Conservation (phyloP, 148 eudicot genomes). For the Bassia scoparia region DNA sequence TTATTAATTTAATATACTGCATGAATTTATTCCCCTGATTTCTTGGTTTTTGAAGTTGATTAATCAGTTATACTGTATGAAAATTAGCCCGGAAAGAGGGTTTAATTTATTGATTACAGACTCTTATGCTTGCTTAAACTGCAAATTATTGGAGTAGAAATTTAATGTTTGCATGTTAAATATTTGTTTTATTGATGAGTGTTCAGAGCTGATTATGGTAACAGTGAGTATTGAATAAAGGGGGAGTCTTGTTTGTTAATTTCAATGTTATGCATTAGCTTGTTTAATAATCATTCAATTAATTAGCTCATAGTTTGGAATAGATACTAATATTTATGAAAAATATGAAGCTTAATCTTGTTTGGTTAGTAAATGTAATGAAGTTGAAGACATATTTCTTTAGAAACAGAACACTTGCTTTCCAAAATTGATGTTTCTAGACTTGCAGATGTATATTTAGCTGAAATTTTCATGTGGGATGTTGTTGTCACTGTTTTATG, state of each 20-base stretch:
- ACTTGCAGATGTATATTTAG: no score
- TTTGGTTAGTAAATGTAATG: no score
- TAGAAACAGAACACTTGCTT: background rate
- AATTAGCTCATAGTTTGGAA: background rate
- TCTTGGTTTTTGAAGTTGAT: background rate
- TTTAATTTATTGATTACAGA: background rate
- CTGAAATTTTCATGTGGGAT: no score
- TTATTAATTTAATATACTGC: background rate
- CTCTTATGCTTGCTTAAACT: background rate
- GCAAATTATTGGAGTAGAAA: background rate
- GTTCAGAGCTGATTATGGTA: background rate
- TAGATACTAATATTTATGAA: background rate
- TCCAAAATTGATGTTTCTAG: no score
- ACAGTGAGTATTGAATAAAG: background rate
- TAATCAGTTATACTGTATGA: background rate
- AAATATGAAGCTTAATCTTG: background rate
- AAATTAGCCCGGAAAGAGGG: constrained; percentile 6
- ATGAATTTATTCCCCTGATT: background rate
- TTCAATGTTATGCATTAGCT: no score
- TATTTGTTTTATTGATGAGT: constrained; percentile 2
- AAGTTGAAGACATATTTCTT: no score
- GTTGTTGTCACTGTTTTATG: constrained; percentile 2
- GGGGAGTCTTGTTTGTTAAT: background rate
- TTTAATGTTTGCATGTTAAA: background rate
- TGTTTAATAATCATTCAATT: no score